A percentile compares a stretch with the other conserved stretches of the same genome.
Conservation (phyloP, 164 flowering plant species). For the Litsea cubeba region DNA sequence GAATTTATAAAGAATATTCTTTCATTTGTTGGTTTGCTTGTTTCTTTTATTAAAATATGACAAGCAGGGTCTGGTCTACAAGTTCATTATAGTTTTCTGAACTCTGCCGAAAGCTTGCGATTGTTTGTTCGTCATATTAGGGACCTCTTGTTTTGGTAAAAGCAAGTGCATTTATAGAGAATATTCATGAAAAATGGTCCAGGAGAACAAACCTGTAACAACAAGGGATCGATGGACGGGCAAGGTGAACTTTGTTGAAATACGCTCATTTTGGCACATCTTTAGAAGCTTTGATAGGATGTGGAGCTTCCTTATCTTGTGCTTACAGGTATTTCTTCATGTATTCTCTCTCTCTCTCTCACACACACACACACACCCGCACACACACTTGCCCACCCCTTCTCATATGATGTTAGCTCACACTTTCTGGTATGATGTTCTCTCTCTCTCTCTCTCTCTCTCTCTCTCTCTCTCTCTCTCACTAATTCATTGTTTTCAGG, state of each 20-base stretch:
- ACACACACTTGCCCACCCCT: too few species aligned
- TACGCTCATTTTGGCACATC: slow-evolving; percentile 87
- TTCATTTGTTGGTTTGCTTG: not conserved
- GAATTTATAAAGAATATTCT: not conserved
- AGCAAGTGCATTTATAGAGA: not conserved
- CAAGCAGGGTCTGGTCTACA: not conserved
- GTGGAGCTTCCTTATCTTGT: slow-evolving; percentile 87
- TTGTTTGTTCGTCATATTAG: not conserved
- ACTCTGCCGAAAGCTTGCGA: not conserved
- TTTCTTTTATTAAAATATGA: too few species aligned
- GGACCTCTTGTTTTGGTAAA: not conserved
- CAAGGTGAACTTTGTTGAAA: slow-evolving; percentile 90
- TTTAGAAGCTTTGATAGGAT: slow-evolving; percentile 93
- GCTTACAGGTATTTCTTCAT: slow-evolving; percentile 59
- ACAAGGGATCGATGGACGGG: slow-evolving; percentile 65
- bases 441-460: not conserved
- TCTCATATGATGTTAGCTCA: too few species aligned
- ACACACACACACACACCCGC: not conserved
- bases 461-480: not conserved
- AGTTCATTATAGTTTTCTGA: not conserved
- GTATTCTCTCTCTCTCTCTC: not conserved
- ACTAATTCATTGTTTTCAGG: slow-evolving; percentile 33
- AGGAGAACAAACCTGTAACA: slow-evolving; percentile 50
- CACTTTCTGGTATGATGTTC: not conserved
- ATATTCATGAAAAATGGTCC: slow-evolving; percentile 11